A percentile compares a stretch with the other conserved stretches of the same genome.
These are phyloP conservation scores for Pyrenophora graminea DNA, from an alignment of 2,329 filamentous ascomycete genomes.

Conservation along the genomic window DNA sequence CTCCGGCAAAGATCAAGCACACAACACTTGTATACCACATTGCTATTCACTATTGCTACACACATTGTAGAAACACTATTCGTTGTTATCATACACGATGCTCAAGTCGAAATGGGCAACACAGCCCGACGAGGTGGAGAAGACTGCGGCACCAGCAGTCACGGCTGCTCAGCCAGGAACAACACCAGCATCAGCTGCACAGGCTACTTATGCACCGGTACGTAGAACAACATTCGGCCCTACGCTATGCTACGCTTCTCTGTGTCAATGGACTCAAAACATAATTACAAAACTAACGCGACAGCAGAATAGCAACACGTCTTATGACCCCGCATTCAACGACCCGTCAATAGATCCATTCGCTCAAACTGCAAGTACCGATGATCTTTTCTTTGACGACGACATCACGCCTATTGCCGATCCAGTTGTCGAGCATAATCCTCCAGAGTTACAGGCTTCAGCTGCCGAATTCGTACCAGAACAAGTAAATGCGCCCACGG, in stretches of 20 bases:
- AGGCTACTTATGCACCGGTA: slow-evolving; percentile 15
- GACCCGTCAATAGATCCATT: slow-evolving; percentile 49
- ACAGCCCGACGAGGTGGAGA: slow-evolving; percentile 18
- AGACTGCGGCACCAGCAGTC: slow-evolving; percentile 2
- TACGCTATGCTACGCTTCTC: not conserved
- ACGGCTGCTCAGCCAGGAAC: slow-evolving; percentile 5
- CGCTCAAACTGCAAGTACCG: slow-evolving; percentile 55
- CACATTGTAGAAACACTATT: not conserved
- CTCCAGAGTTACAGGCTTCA: slow-evolving; percentile 23
- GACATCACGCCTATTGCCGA: slow-evolving; percentile 55
- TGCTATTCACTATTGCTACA: slow-evolving; percentile 4
- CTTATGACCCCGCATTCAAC: slow-evolving; percentile 36
- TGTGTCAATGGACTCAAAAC: slow-evolving; percentile 7
- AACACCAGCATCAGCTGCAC: slow-evolving; percentile 17
- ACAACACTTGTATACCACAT: not conserved
- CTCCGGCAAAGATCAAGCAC: not conserved
- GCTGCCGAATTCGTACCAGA: slow-evolving; percentile 29
- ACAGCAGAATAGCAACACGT: slow-evolving; percentile 18
- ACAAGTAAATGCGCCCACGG: slow-evolving; percentile 19
- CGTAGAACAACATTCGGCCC: not conserved
- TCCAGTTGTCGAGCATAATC: slow-evolving; percentile 45
- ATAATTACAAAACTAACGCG: slow-evolving; percentile 4
- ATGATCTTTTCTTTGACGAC: slow-evolving; percentile 58
- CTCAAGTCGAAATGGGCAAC: slow-evolving; percentile 42
- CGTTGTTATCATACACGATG: slow-evolving; percentile 22